These are phyloP conservation scores for Pelargonium exstipulatum DNA, from an alignment of 441 rosid species.

Conservation along the genomic window DNA sequence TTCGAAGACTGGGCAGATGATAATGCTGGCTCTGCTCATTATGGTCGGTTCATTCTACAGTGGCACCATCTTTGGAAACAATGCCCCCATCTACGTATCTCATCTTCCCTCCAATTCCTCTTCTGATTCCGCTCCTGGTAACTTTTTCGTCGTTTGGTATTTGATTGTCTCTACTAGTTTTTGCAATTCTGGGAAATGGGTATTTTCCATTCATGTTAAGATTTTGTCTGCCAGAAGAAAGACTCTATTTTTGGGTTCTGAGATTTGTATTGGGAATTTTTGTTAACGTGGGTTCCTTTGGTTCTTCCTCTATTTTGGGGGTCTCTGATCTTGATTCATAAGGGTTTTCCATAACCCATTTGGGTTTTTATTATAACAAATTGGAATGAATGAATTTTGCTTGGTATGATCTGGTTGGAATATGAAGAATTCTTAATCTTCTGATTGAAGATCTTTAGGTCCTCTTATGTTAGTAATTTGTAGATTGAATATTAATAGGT, in stretches of 20 bases:
- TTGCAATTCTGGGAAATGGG: background rate
- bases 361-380: too few species aligned
- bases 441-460: too few species aligned
- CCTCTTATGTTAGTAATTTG: too few species aligned
- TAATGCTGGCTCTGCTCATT: conserved; percentile 22
- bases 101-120: conserved; percentile 12
- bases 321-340: background rate
- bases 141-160: background rate
- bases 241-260: background rate
- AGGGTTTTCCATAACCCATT: too few species aligned
- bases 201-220: background rate
- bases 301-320: background rate
- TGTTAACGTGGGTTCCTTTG: background rate
- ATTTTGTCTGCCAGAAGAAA: background rate
- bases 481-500: too few species aligned
- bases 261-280: background rate
- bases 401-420: background rate
- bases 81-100: conserved; percentile 19
- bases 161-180: background rate
- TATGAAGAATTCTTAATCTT: too few species aligned
- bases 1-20: conserved; percentile 27
- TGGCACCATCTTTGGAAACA: conserved; percentile 26
- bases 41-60: conserved; percentile 27
- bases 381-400: background rate
- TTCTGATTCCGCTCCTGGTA: background rate